Evolutionary conservation across 139 green algal species (phyloP), one percentile per base, ranked within the genome.

Genomic region (Axilococcus clingmanii): DNA sequence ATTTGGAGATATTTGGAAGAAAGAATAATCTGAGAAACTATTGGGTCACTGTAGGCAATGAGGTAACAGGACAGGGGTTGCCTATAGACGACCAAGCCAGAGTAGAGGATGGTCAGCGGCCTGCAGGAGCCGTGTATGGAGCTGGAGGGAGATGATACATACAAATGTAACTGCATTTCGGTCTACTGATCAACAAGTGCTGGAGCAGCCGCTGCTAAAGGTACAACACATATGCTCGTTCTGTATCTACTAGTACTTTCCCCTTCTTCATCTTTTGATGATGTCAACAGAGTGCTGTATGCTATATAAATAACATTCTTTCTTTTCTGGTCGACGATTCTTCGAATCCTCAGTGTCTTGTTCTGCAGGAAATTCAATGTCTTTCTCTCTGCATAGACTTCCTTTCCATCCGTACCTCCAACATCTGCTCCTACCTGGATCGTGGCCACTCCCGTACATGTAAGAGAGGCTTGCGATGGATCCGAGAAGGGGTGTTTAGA

Each of bases 21-120:
- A 91, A 88, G 55, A 95, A 95, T 77, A 96, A 96, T 74, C 55
- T 96, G 53, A 73, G 80, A 24, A 69, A 94, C 71, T 85, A 74
- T 65, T 96, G 88, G 88, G 85, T 95, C 8, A 88, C 73, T 9
- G 60, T 96, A 1, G 88, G 88, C 49, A 94, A 96, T 58, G 88
- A 96, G 61, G 83, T 95, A 0, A 91, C 82, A 4, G 85, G 83
- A 36, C 84, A 71, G 24, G 71, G 75, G 11, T 20, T 35, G 15
- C 44, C 44, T 38, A 38, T 17, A 38, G 33, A 38, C 9, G 33
- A 38, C 12, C 33, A 38, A 38, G 33, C 33, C 9, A 38, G 12
- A 17, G 9, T 38, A 17, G 33, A 38, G 33, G 33, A 9, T 12
- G 33, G 33, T 17, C 9, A 17, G 33, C 33, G 33, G 12, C 33